Evolutionary conservation across 441 rosid species (phyloP).

Genomic region (Gossypium laxum): DNA sequence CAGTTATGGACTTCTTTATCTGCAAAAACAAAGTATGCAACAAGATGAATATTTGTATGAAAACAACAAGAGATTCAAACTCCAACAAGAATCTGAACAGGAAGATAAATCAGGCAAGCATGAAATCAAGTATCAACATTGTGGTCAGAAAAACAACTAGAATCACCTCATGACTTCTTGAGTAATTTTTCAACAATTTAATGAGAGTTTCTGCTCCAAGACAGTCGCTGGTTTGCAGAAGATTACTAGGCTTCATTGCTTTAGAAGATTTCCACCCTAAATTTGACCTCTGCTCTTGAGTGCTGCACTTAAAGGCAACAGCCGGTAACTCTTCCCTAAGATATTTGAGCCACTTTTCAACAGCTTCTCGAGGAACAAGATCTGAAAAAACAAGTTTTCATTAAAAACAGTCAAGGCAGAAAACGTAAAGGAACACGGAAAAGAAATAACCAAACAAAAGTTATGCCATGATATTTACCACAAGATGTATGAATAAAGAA

Average conservation of each 20-base stretch:
- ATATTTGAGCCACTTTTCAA: constrained; percentile 84
- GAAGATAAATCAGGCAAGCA: not conserved
- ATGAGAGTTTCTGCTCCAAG: constrained; percentile 89
- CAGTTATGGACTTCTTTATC: constrained; percentile 85
- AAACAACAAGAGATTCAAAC: not conserved
- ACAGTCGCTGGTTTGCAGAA: constrained; percentile 85
- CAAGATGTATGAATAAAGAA: not conserved
- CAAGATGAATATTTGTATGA: constrained; percentile 1
- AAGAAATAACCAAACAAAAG: not conserved
- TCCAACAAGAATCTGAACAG: not conserved
- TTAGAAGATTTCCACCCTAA: constrained; percentile 84
- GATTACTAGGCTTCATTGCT: constrained; percentile 51
- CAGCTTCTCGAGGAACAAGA: constrained; percentile 92
- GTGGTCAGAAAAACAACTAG: not conserved
- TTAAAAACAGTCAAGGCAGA: not conserved
- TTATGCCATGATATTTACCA: not conserved
- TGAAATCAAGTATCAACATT: not conserved
- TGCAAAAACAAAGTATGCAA: constrained; percentile 26
- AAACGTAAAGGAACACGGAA: not conserved
- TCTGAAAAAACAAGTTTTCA: constrained; percentile 31
- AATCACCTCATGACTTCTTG: constrained; percentile 81
- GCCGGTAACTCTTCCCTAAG: constrained; percentile 88
- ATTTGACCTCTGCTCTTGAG: constrained; percentile 83
- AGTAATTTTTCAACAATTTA: constrained; percentile 78
- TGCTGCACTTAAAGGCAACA: constrained; percentile 91